Evolutionary conservation across 306 rosid species (phyloP).

Genomic region (Pterocarpus macrocarpus): DNA sequence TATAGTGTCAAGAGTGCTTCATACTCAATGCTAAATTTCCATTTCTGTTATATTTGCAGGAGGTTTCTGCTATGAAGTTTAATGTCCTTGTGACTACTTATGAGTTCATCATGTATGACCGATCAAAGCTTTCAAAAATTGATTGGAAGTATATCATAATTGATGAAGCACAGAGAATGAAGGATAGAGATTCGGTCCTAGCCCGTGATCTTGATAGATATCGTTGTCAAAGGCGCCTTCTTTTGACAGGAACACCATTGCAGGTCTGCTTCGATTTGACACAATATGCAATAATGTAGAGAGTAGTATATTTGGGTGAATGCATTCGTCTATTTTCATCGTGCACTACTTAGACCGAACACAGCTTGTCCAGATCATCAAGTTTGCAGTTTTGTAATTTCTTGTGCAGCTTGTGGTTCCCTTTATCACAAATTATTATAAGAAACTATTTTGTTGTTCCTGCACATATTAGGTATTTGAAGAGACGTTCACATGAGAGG

Average conservation of each 20-base stretch:
- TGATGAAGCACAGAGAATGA: constrained; percentile 99
- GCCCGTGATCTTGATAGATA: constrained; percentile 99
- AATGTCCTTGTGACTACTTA: constrained; percentile 99
- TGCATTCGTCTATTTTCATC: constrained; percentile 25
- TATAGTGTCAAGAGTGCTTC: constrained; percentile 33
- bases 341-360: neutral
- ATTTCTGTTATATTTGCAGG: constrained; percentile 60
- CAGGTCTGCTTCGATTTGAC: constrained; percentile 66
- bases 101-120: constrained; percentile 99
- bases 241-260: constrained; percentile 98
- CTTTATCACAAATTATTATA: neutral
- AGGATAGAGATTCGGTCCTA: constrained; percentile 95
- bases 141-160: constrained; percentile 98
- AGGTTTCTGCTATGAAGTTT: constrained; percentile 93
- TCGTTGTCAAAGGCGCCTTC: constrained; percentile 97
- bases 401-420: constrained; percentile 6
- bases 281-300: constrained; percentile 22
- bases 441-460: neutral
- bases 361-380: constrained; percentile 10
- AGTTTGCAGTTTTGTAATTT: constrained; percentile 23
- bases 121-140: constrained; percentile 90
- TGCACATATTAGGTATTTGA: constrained; percentile 15
- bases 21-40: constrained; percentile 30
- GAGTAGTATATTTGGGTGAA: neutral
- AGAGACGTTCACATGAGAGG: neutral